Base-by-base conservation (phyloP, 306 rosid genomes). In the Arachis hypogaea region DNA sequence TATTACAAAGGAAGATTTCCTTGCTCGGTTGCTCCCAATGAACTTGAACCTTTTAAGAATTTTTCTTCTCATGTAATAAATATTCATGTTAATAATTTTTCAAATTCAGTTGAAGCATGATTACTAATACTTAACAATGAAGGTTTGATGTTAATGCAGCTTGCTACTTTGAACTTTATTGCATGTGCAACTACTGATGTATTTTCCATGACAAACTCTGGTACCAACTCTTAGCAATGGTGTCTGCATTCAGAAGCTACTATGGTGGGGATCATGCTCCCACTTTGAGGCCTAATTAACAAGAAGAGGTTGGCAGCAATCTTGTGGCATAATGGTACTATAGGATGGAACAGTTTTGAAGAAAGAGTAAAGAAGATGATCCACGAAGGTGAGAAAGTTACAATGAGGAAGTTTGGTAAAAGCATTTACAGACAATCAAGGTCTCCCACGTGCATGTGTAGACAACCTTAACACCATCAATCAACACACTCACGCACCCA, bases 121-220 rank as follows among this genome's bases (percentile, higher is more conserved):
- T 22, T 4, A 57, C 29, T 46, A 2, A 64, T 12, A 44, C 61
- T 61, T 49, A 45, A 18, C 22, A 71, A 0, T 18, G 18, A 18
- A 18, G 18, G 18, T 51, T 59, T 68, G 60, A 46, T 82, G 76
- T 74, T 6, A 69, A 69, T 86, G 89, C 88, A 91, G 97, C 66
- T 65, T 18, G 18, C 18, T 18, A 18, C 18, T 18, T 18, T 18
- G 18, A 18, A 18, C 18, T 18, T 18, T 18, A 89, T 94, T 47
- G 95, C 96, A 4, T 94, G 97, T 73, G 95, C 96, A 75, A 91
- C 92, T 68, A 86, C 97, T 12, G 87, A 94, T 87, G 97, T 91
- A 59, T 94, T 94, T 60, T 91, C 97, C 65, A 94, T 94, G 96
- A 94, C 97, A 0, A 97, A 94, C 72, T 89, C 98, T 9, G 97